Evolutionary conservation across 1,284 basidiomycete genomes (phyloP).

Genomic region (Sparassis latifolia): DNA sequence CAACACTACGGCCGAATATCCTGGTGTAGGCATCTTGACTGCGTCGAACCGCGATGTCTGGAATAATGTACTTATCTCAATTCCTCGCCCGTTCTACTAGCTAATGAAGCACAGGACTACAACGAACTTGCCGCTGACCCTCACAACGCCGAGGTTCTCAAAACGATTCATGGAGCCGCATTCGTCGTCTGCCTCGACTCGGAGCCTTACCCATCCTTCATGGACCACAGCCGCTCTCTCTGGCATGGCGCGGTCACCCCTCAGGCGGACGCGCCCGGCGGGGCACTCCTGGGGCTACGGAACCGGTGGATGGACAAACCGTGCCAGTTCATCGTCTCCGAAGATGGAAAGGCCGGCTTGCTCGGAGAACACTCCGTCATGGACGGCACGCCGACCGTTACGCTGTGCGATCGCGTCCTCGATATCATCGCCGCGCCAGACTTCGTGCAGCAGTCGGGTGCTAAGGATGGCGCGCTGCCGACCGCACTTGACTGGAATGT

Average conservation of each 20-base stretch:
- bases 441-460: constrained; percentile 40
- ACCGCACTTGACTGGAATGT: constrained; percentile 63
- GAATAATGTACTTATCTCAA: constrained; percentile 54
- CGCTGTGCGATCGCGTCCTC: constrained; percentile 68
- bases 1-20: constrained; percentile 52
- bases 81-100: background rate
- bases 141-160: constrained; percentile 60
- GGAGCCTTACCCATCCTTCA: constrained; percentile 43
- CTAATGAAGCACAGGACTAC: constrained; percentile 46
- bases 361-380: constrained; percentile 92
- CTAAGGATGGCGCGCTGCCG: constrained; percentile 17
- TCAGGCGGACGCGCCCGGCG: constrained; percentile 18
- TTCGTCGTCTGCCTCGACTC: constrained; percentile 79
- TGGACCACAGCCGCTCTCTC: constrained; percentile 55
- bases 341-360: constrained; percentile 74
- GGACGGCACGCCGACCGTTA: constrained; percentile 72
- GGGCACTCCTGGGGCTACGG: constrained; percentile 41
- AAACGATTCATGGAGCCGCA: constrained; percentile 73
- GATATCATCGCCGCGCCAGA: constrained; percentile 51
- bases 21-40: constrained; percentile 72
- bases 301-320: constrained; percentile 85
- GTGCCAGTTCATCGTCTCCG: constrained; percentile 74
- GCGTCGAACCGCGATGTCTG: constrained; percentile 75
- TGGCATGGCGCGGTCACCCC: constrained; percentile 60
- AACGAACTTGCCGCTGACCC: constrained; percentile 46